Evolutionary conservation across 176 grass and related monocot species (phyloP).

Genomic region (Echinochloa phyllopogon): DNA sequence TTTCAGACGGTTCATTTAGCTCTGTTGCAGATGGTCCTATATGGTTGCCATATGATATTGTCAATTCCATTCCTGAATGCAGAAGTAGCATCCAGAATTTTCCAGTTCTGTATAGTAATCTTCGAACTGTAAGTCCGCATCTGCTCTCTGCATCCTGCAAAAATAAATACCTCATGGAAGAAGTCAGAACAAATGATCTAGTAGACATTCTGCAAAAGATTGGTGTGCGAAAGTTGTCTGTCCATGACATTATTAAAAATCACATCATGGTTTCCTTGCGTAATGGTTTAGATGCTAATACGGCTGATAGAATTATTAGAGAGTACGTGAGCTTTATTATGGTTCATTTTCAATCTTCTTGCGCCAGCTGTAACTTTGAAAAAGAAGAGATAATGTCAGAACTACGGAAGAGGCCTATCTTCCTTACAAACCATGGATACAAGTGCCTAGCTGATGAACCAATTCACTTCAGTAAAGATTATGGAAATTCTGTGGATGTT

Average conservation of each 20-base stretch:
- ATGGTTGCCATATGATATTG: slow-evolving; percentile 84
- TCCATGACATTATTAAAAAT: slow-evolving; percentile 88
- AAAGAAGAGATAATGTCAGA: slow-evolving; percentile 78
- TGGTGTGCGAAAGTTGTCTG: slow-evolving; percentile 81
- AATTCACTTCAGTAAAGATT: slow-evolving; percentile 92
- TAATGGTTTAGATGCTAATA: slow-evolving; percentile 47
- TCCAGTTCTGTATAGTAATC: slow-evolving; percentile 66
- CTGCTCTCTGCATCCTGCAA: slow-evolving; percentile 61
- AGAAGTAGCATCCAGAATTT: slow-evolving; percentile 70
- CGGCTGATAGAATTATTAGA: slow-evolving; percentile 55
- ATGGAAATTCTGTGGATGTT: slow-evolving; percentile 72
- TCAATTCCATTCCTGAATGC: slow-evolving; percentile 55
- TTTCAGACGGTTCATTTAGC: slow-evolving; percentile 87
- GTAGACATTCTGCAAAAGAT: slow-evolving; percentile 80
- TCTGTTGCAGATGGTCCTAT: slow-evolving; percentile 81
- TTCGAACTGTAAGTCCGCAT: slow-evolving; percentile 68
- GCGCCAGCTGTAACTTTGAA: slow-evolving; percentile 71
- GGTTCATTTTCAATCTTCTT: slow-evolving; percentile 85
- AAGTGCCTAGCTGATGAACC: slow-evolving; percentile 65
- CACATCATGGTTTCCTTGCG: slow-evolving; percentile 72
- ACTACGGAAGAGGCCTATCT: slow-evolving; percentile 63
- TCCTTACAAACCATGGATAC: slow-evolving; percentile 85
- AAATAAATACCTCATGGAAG: slow-evolving; percentile 60
- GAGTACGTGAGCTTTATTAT: slow-evolving; percentile 87
- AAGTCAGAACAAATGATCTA: slow-evolving; percentile 64